Conservation (phyloP, 495 filamentous ascomycete species). For the Podospora pseudoanserina region DNA sequence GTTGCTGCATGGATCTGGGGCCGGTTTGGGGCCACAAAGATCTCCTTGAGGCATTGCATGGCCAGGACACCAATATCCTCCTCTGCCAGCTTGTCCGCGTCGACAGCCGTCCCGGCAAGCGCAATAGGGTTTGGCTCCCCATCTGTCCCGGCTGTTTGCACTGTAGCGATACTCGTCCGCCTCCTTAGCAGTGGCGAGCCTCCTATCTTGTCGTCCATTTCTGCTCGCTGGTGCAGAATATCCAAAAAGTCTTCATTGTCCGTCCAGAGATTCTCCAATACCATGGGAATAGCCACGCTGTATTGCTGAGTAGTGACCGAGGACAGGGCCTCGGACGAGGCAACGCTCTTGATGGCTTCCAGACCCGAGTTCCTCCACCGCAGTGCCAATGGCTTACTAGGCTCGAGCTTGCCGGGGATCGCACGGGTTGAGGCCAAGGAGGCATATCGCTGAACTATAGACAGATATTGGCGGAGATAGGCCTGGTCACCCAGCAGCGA, state of each 20-base stretch:
- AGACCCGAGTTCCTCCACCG: slow-evolving; percentile 80
- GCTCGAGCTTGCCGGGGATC: slow-evolving; percentile 44
- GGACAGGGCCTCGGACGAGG: slow-evolving; percentile 71
- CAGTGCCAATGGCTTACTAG: slow-evolving; percentile 70
- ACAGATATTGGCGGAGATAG: slow-evolving; percentile 75
- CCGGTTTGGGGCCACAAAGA: slow-evolving; percentile 72
- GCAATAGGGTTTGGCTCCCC: slow-evolving; percentile 62
- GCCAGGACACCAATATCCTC: slow-evolving; percentile 81
- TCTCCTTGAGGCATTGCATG: slow-evolving; percentile 73
- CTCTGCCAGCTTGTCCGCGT: slow-evolving; percentile 81
- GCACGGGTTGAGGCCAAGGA: slow-evolving; percentile 63
- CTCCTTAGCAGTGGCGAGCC: slow-evolving; percentile 54
- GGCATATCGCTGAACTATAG: slow-evolving; percentile 73
- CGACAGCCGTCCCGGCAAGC: slow-evolving; percentile 69
- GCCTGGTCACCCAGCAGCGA: slow-evolving; percentile 76
- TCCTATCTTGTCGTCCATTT: slow-evolving; percentile 62
- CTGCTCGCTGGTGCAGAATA: slow-evolving; percentile 56
- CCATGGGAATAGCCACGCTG: slow-evolving; percentile 70
- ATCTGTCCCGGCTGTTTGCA: slow-evolving; percentile 66
- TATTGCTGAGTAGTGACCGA: slow-evolving; percentile 71
- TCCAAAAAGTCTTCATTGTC: slow-evolving; percentile 66
- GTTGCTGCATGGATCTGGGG: slow-evolving; percentile 74
- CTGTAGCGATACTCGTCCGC: slow-evolving; percentile 74
- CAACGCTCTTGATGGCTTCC: slow-evolving; percentile 71
- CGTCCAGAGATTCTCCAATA: slow-evolving; percentile 80